Conservation (phyloP, 1,284 basidiomycete genomes). For the Tilletia caries region DNA sequence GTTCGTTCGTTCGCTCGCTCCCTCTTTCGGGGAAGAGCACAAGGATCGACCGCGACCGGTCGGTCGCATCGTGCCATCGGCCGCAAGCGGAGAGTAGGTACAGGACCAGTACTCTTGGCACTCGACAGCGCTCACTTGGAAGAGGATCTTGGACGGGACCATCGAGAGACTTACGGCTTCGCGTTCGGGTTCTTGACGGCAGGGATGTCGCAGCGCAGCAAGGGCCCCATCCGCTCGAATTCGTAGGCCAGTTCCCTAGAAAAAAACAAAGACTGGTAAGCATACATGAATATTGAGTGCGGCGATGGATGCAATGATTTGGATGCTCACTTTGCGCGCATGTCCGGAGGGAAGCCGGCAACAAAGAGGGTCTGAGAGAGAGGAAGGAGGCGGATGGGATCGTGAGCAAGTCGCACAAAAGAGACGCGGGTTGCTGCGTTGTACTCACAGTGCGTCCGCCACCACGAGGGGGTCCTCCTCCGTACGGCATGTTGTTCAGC, state of each 20-base stretch:
- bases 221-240: conserved; percentile 40
- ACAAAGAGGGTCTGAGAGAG: conserved; percentile 30
- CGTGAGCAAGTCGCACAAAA: background rate
- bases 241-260: conserved; percentile 44
- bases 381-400: background rate
- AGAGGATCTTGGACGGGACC: background rate
- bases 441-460: background rate
- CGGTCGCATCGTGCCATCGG: too few relatives aligned
- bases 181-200: conserved; percentile 35
- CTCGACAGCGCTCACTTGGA: too few relatives aligned
- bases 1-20: too few relatives aligned
- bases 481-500: background rate
- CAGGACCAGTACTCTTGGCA: too few relatives aligned
- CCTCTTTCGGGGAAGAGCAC: too few relatives aligned
- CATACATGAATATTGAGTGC: background rate
- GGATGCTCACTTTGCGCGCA: conserved; percentile 27
- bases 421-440: background rate
- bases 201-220: conserved; percentile 48
- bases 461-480: conserved; percentile 2
- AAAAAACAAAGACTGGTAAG: background rate
- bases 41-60: too few relatives aligned
- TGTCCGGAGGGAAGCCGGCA: conserved; percentile 40
- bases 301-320: background rate
- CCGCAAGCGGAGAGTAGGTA: too few relatives aligned
- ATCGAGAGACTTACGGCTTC: conserved; percentile 22